Conservation (phyloP, 768 basidiomycete genomes). For the Rhizopogon vinicolor region DNA sequence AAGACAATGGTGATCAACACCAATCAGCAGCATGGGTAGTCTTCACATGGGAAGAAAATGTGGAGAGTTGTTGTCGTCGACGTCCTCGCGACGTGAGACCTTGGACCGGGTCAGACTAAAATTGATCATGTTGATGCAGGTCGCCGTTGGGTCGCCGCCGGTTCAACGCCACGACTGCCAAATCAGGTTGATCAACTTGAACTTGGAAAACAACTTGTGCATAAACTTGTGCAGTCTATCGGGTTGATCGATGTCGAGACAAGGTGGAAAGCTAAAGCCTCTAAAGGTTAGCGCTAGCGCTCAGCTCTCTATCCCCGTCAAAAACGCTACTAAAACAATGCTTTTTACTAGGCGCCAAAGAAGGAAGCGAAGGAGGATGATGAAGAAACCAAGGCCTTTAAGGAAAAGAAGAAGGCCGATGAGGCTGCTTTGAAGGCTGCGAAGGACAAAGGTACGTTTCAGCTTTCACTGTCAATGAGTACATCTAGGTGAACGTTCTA, state of each 20-base stretch:
- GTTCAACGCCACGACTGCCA: too few species aligned
- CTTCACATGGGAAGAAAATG: background rate
- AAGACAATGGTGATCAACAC: too few species aligned
- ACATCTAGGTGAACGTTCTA: background rate
- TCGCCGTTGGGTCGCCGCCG: too few species aligned
- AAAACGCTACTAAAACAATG: background rate
- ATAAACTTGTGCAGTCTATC: background rate
- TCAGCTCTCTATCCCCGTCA: background rate
- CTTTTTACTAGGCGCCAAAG: conserved; percentile 64
- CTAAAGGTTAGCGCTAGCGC: conserved; percentile 52
- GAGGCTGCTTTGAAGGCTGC: conserved; percentile 69
- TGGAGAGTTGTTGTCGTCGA: background rate
- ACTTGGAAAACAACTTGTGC: too few species aligned
- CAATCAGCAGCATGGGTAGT: background rate
- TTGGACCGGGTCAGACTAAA: too few species aligned
- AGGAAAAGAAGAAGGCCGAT: conserved; percentile 74
- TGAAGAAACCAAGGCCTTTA: conserved; percentile 69
- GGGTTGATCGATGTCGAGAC: conserved; percentile 38
- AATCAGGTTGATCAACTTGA: background rate
- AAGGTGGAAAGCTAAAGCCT: conserved; percentile 86
- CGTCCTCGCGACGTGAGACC: too few species aligned
- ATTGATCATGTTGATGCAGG: too few species aligned
- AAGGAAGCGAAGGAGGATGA: conserved; percentile 71
- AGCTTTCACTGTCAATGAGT: background rate
- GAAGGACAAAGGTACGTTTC: conserved; percentile 58